Conservation (phyloP, 331 rosid species). For the Arachis monticola region DNA sequence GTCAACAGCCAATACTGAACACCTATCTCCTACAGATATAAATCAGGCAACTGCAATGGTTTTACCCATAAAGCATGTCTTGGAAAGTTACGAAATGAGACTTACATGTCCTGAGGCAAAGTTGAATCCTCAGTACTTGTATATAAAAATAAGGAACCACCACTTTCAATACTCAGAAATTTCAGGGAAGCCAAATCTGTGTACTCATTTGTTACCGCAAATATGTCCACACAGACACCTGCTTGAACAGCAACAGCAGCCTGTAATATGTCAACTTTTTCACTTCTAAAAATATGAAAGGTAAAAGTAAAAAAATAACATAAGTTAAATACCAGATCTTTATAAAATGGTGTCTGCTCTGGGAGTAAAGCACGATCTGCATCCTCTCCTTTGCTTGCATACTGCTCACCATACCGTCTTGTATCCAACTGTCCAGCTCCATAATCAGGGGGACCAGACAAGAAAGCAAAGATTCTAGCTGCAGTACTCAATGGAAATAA, state of each 20-base stretch:
- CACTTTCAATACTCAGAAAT: conserved; percentile 89
- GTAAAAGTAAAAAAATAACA: conserved; percentile 2
- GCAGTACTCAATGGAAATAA: conserved; percentile 51
- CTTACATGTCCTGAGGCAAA: conserved; percentile 98
- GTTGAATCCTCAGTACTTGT: conserved; percentile 89
- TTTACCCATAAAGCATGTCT: conserved; percentile 34
- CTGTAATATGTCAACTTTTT: conserved; percentile 65
- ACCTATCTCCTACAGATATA: conserved; percentile 22
- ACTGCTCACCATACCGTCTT: conserved; percentile 93
- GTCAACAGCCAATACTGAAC: conserved; percentile 15
- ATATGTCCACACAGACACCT: conserved; percentile 95
- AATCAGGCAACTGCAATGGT: conserved; percentile 33
- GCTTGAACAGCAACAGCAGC: conserved; percentile 98
- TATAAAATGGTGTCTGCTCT: conserved; percentile 94
- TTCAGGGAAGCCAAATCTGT: conserved; percentile 96
- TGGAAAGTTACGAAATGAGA: conserved; percentile 29
- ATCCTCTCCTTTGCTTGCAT: conserved; percentile 98
- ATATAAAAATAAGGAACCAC: conserved; percentile 90
- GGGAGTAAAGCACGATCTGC: conserved; percentile 98
- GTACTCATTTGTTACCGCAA: conserved; percentile 96
- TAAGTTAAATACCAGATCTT: conserved; percentile 74
- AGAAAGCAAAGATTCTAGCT: conserved; percentile 95
- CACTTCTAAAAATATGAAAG: conserved; percentile 31
- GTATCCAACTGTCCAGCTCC: conserved; percentile 97
- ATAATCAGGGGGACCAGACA: conserved; percentile 96